Evolutionary conservation across 1,139 yeast genomes (phyloP).

Genomic region (Blastobotrys arbuscula): DNA sequence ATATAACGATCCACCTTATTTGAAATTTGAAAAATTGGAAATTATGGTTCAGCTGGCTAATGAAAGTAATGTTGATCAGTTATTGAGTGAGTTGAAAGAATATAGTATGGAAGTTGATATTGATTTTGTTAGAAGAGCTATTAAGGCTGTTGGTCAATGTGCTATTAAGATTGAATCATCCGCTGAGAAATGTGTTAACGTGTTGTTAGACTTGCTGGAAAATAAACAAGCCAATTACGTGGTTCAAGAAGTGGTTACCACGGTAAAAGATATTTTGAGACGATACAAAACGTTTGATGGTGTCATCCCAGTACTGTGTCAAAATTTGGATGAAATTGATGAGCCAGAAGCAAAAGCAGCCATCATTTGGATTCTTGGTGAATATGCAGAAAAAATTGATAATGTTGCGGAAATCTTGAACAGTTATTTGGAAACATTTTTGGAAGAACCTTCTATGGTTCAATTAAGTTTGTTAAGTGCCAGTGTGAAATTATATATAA

Average conservation of each 20-base stretch:
- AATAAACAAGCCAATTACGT: conserved; percentile 73
- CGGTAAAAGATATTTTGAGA: conserved; percentile 70
- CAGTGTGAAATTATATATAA: conserved; percentile 66
- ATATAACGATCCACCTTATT: conserved; percentile 89
- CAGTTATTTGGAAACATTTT: conserved; percentile 54
- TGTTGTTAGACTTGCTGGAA: conserved; percentile 66
- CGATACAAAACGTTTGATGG: conserved; percentile 65
- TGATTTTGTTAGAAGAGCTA: conserved; percentile 77
- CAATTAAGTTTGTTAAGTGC: conserved; percentile 76
- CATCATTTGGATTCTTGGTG: conserved; percentile 88
- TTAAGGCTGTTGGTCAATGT: conserved; percentile 79
- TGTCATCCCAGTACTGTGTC: conserved; percentile 63
- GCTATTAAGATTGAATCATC: conserved; percentile 72
- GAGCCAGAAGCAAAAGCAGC: conserved; percentile 64
- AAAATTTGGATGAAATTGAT: conserved; percentile 53
- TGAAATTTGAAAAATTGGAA: conserved; percentile 89
- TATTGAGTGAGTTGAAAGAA: conserved; percentile 83
- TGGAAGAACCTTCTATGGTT: conserved; percentile 66
- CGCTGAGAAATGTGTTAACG: conserved; percentile 65
- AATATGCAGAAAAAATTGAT: conserved; percentile 73
- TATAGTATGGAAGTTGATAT: conserved; percentile 91
- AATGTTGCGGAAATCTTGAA: conserved; percentile 41
- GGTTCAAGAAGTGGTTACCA: conserved; percentile 73
- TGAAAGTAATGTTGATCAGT: conserved; percentile 58
- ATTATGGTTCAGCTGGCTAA: conserved; percentile 81